Conservation (phyloP, 441 rosid species). For the Corymbia citriodora region DNA sequence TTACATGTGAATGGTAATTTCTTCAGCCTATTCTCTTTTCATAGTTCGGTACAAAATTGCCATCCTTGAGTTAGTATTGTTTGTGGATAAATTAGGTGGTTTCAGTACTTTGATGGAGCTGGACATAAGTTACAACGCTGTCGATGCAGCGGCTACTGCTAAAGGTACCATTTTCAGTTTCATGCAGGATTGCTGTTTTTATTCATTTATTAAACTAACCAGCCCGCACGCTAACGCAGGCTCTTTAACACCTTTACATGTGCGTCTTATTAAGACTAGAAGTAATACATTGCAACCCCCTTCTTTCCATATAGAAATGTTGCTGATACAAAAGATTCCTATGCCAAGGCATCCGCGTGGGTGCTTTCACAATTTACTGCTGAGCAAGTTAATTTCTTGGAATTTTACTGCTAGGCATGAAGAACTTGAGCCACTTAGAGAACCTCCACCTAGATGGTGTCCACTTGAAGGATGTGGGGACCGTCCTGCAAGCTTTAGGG, state of each 20-base stretch:
- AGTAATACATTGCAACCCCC: not conserved
- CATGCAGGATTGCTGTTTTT: accelerated
- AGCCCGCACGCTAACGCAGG: accelerated
- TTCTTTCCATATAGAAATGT: no score
- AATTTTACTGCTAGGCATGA: not conserved
- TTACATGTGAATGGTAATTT: no score
- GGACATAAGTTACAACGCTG: not conserved
- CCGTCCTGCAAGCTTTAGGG: not conserved
- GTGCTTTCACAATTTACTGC: not conserved
- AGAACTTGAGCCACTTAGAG: not conserved
- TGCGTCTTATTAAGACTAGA: accelerated
- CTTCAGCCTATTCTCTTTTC: no score
- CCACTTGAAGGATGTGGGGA: not conserved
- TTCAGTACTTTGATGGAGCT: not conserved
- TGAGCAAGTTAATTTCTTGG: not conserved
- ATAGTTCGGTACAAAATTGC: no score
- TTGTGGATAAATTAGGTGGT: not conserved
- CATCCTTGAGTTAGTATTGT: no score
- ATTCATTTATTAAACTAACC: not conserved
- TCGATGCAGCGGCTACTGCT: accelerated
- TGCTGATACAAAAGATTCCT: not conserved
- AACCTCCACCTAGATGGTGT: not conserved
- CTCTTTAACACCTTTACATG: not conserved
- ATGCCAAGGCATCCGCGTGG: accelerated
- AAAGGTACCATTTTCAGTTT: accelerated